Evolutionary conservation across 1,139 yeast genomes (phyloP), one percentile per base, ranked within the genome.

Genomic region (Sporopachydermia cereana): DNA sequence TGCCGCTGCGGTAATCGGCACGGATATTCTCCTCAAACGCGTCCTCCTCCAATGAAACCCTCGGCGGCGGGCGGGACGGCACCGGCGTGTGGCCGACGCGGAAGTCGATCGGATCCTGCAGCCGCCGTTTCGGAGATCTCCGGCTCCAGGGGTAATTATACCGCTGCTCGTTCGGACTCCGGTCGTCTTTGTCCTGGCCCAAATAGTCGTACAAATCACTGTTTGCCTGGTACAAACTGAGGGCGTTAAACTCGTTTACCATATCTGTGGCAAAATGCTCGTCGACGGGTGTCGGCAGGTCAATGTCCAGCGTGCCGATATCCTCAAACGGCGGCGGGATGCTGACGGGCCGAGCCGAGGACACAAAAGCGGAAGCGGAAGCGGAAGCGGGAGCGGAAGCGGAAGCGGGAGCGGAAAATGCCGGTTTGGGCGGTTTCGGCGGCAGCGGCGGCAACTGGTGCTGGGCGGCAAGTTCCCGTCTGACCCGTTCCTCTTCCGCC

Each of bases 281-380:
- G 22, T 34, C 39, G 9, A 34, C 39, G 22, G 39, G 39, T 7
- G 39, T 34, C 12, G 39, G 39, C 18, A 34, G n/a, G 9, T 16
- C 39, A n/a, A 34, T 34, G 17, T 34, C 39, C 18, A 34, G 39
- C 18, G 39, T 5, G 39, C 12, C 39, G 18, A 34, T 5, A 7
- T 34, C 39, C 22, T 34, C 39, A 12, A 34, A 34, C 18, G 39
- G 39, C 39, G 39, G 39, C 18, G 22, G 39, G 22, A 34, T 20
- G 17, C 39, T 34, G 39, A 34, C 17, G 22, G 5, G 39, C 12
- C 39, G 18, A n/a, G 9, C 39, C 9, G n/a, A n/a, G n/a, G n/a
- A n/a, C n/a, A n/a, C n/a, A n/a, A n/a, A n/a, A n/a, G n/a, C n/a
- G n/a, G n/a, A n/a, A n/a, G n/a, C n/a, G n/a, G n/a, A n/a, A n/a